Percentiles rank a stretch among this genome's conserved stretches.
Conservation (phyloP, 495 filamentous ascomycete genomes). For the Penicillium silybi region DNA sequence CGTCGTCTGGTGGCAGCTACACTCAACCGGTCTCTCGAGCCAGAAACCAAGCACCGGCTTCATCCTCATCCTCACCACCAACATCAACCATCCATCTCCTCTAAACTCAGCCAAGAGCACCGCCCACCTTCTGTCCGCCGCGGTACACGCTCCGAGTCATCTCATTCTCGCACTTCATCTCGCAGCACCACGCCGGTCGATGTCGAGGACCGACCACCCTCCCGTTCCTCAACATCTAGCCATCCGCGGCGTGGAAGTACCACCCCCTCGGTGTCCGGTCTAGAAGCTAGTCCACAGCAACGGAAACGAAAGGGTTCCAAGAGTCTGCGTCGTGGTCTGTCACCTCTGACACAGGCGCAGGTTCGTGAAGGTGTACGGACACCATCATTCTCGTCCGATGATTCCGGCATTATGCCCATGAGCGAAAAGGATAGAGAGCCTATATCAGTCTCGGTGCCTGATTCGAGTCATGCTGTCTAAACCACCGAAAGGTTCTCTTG, state of each 20-base stretch:
- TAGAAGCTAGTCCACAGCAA: conserved; percentile 28
- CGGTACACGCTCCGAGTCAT: conserved; percentile 39
- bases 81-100: conserved; percentile 30
- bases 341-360: conserved; percentile 43
- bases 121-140: conserved; percentile 32
- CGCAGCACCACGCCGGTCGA: conserved; percentile 47
- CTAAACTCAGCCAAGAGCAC: conserved; percentile 33
- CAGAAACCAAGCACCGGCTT: conserved; percentile 17
- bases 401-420: conserved; percentile 25
- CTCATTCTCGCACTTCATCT: conserved; percentile 46
- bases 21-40: conserved; percentile 22
- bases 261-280: conserved; percentile 24
- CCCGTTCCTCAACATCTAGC: conserved; percentile 30
- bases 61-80: conserved; percentile 25
- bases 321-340: conserved; percentile 32
- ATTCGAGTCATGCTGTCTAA: conserved; percentile 10
- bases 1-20: conserved; percentile 33
- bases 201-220: conserved; percentile 36
- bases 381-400: conserved; percentile 38
- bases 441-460: conserved; percentile 15
- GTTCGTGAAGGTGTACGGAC: conserved; percentile 38
- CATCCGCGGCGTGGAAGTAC: conserved; percentile 37
- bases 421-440: conserved; percentile 23
- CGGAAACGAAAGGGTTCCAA: conserved; percentile 37
- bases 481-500: not conserved